Conservation (phyloP, 1,284 basidiomycete genomes). For the Filobasidium uniguttulatum region DNA sequence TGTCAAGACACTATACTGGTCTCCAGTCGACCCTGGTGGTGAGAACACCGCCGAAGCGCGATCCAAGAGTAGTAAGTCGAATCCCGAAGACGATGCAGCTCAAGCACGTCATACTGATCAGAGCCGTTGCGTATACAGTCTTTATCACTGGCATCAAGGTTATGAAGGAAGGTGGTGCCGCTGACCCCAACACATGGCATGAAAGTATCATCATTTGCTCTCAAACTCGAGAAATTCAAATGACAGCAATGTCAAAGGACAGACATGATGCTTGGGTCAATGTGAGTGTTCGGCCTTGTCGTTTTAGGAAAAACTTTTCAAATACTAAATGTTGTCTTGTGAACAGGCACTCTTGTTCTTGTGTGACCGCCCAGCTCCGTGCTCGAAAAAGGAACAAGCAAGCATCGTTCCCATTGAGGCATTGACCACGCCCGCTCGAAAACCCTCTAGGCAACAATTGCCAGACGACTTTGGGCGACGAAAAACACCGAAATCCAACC, state of each 20-base stretch:
- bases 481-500: conserved; percentile 21
- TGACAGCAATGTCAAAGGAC: conserved; percentile 86
- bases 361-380: conserved; percentile 26
- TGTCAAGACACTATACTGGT: conserved; percentile 96
- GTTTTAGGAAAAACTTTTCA: not conserved
- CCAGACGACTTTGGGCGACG: conserved; percentile 30
- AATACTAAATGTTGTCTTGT: conserved; percentile 3
- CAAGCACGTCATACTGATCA: conserved; percentile 13
- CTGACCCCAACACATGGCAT: conserved; percentile 81
- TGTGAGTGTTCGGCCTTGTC: not conserved
- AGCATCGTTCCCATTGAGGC: conserved; percentile 9
- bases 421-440: conserved; percentile 9
- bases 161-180: conserved; percentile 80
- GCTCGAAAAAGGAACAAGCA: conserved; percentile 14
- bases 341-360: conserved; percentile 29
- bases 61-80: conserved; percentile 79
- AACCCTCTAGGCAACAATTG: conserved; percentile 15
- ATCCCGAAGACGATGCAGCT: conserved; percentile 10
- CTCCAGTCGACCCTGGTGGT: conserved; percentile 80
- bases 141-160: conserved; percentile 84
- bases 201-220: conserved; percentile 89
- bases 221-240: conserved; percentile 88
- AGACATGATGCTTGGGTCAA: conserved; percentile 93
- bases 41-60: conserved; percentile 74
- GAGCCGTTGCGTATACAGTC: conserved; percentile 43